Evolutionary conservation across 805 yeast species (phyloP), one percentile per base, ranked within the genome.

Genomic region (Isabelozyma gotoi): DNA sequence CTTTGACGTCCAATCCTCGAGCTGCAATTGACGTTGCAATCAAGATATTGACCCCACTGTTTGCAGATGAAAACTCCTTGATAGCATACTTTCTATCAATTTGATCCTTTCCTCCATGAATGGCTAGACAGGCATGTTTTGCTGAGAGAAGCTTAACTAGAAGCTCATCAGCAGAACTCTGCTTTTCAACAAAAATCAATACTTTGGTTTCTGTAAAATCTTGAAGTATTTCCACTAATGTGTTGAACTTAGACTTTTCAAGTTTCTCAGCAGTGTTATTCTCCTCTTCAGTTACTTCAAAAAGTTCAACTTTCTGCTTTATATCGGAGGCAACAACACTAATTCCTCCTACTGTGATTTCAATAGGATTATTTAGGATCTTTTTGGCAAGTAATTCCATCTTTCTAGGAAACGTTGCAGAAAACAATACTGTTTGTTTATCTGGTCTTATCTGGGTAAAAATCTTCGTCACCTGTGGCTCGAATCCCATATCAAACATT

Each of bases 401-500:
- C 46, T 84, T 84, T 5, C 77, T 68, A 0, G 97, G 96, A 53
- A 94, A 90, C 0, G 99, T 94, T 0, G 99, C 99, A 8, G 97
- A 89, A 59, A 92, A 94, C 19, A 94, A 65, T 3, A 91, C 92
- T 14, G 94, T 86, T 57, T 92, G 98, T 39, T 85, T 73, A 58
- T 91, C 97, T 0, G 94, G 94, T 39, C 97, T 73, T 2, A 88
- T 74, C 31, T 85, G 85, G 12, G 78, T 73, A 58, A 90, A 73
- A 17, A 94, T 84, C 55, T 88, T 88, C 52, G 78, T 81, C 3
- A 94, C 89, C 59, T 94, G 99, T 0, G 99, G 98, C 54, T 89
- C 98, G 65, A 94, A 94, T 1, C 99, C 99, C 77, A 94, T 71
- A 62, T 94, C 99, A 67, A 92, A 92, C 86, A 94, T 83, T 49